phyloP scores from a whole-genome alignment of 805 yeast species.

The Isabelozyma gotoi region DNA sequence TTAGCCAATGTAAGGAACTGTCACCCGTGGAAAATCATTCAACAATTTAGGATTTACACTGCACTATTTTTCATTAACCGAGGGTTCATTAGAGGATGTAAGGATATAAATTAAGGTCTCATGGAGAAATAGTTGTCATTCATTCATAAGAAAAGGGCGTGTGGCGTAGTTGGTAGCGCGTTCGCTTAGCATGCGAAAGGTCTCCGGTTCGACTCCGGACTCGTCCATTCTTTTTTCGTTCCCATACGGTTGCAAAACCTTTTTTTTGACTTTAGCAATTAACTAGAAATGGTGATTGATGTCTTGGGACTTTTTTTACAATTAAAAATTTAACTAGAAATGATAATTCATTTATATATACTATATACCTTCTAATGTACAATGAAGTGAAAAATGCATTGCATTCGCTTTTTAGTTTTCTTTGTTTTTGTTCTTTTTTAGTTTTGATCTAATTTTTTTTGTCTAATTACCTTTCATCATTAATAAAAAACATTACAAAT shows the following conservation, averaged over 20 bases:
- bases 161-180: slow-evolving; percentile 53
- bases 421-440: not conserved
- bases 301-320: no score
- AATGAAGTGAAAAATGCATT: not conserved
- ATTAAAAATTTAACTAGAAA: not conserved
- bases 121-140: no score
- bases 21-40: no score
- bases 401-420: not conserved
- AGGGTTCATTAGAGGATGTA: no score
- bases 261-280: no score
- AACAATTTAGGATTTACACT: no score
- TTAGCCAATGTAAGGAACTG: no score
- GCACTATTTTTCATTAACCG: no score
- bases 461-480: not conserved
- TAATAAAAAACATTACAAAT: not conserved
- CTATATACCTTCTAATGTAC: not conserved
- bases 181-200: slow-evolving; percentile 51
- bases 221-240: slow-evolving; percentile 31
- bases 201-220: slow-evolving; percentile 47
- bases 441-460: no score
- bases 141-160: slow-evolving; percentile 26
- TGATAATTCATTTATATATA: not conserved
- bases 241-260: no score
- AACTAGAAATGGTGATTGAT: no score
- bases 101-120: no score